Percentiles rank a stretch among this genome's conserved stretches.
Conservation (phyloP, 2,329 filamentous ascomycete species). For the Trichophyton rubrum region DNA sequence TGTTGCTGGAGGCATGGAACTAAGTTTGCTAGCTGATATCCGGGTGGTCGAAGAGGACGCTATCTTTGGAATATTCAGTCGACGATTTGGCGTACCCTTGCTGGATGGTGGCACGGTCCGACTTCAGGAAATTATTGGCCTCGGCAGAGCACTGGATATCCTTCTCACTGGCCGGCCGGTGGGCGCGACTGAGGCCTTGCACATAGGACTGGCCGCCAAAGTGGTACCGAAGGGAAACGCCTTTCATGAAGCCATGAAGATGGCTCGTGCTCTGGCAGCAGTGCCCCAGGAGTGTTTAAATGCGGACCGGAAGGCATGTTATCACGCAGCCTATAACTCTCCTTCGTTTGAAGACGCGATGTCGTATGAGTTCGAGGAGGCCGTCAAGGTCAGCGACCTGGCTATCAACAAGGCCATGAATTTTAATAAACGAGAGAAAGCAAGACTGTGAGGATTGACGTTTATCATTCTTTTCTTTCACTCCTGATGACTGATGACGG, state of each 20-base stretch:
- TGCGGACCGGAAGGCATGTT: conserved; percentile 36
- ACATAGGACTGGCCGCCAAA: conserved; percentile 42
- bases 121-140: conserved; percentile 39
- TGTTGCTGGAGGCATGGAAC: conserved; percentile 43
- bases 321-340: conserved; percentile 41
- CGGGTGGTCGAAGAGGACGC: conserved; percentile 43
- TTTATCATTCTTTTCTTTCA: too few species aligned
- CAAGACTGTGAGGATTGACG: neutral
- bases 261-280: conserved; percentile 36
- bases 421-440: conserved; percentile 7
- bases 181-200: conserved; percentile 37
- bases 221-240: conserved; percentile 41
- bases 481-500: neutral
- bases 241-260: conserved; percentile 36
- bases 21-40: conserved; percentile 42
- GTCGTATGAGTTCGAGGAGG: conserved; percentile 36
- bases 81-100: conserved; percentile 41
- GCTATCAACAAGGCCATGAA: conserved; percentile 12
- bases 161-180: conserved; percentile 44
- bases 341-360: conserved; percentile 40
- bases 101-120: conserved; percentile 44
- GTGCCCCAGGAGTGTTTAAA: conserved; percentile 45
- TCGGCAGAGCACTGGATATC: conserved; percentile 45
- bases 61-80: conserved; percentile 45
- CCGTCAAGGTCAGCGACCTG: conserved; percentile 29